Percentiles rank a stretch among this genome's conserved stretches.
phyloP scores from a whole-genome alignment of 177 flowering plant genomes.

The Tripterygium wilfordii region DNA sequence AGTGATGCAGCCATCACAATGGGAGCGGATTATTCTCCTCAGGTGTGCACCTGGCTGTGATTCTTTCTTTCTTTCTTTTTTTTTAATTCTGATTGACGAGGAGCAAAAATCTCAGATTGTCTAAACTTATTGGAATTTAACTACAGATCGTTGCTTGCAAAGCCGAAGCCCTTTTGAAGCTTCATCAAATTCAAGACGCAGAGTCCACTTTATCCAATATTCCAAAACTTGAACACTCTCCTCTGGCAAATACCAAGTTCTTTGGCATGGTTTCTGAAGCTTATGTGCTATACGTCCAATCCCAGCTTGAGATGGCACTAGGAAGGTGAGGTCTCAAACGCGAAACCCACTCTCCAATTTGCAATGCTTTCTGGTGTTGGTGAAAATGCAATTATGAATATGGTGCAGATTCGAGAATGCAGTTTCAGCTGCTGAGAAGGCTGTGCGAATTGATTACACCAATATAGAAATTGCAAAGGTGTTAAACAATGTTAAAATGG shows the following conservation, averaged over 20 bases:
- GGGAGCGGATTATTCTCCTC: constrained; percentile 83
- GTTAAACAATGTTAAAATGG: constrained; percentile 52
- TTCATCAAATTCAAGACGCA: constrained; percentile 69
- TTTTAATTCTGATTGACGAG: background rate
- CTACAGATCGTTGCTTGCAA: constrained; percentile 79
- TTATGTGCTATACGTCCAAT: constrained; percentile 53
- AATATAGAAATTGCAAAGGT: constrained; percentile 25
- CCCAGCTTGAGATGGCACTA: constrained; percentile 79
- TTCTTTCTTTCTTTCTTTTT: background rate
- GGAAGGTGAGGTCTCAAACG: constrained; percentile 69
- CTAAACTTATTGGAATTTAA: constrained; percentile 19
- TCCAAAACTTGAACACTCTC: constrained; percentile 35
- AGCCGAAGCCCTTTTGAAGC: constrained; percentile 83
- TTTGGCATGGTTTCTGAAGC: constrained; percentile 73
- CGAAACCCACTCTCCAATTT: constrained; percentile 3
- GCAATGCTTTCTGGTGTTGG: constrained; percentile 15
- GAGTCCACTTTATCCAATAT: constrained; percentile 37
- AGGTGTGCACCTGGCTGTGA: no score
- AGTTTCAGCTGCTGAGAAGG: constrained; percentile 34
- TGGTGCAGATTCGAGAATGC: constrained; percentile 53
- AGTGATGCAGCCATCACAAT: constrained; percentile 74
- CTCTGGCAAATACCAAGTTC: constrained; percentile 36
- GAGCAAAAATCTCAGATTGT: background rate
- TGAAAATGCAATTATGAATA: constrained; percentile 32
- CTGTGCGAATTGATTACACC: constrained; percentile 24